Percentiles rank a stretch among this genome's conserved stretches.
These are phyloP conservation scores for Talaromyces borbonicus DNA, from an alignment of 495 filamentous ascomycete genomes.

Conservation along the genomic window DNA sequence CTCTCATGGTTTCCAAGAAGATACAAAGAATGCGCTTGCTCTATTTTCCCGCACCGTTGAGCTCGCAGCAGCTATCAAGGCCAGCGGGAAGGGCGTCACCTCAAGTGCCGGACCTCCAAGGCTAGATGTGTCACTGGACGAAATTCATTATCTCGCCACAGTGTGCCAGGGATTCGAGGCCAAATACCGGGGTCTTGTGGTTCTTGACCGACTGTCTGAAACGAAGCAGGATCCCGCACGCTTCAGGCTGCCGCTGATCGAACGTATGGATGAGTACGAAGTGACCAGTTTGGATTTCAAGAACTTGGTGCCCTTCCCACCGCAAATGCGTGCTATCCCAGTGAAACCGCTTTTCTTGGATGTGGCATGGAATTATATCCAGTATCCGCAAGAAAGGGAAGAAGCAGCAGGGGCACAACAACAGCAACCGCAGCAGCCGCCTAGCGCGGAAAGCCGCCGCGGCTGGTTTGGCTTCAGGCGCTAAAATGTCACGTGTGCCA, in stretches of 20 bases:
- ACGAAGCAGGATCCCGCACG: conserved; percentile 17
- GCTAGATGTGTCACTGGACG: conserved; percentile 47
- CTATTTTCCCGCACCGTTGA: conserved; percentile 62
- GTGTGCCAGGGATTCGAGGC: conserved; percentile 59
- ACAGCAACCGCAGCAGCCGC: too few species aligned
- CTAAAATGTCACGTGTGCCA: conserved; percentile 24
- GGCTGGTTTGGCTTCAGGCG: conserved; percentile 90
- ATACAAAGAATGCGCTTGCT: conserved; percentile 74
- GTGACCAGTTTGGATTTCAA: conserved; percentile 54
- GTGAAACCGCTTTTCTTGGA: conserved; percentile 96
- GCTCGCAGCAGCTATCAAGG: conserved; percentile 33
- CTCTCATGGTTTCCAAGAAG: conserved; percentile 66
- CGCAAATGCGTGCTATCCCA: conserved; percentile 68
- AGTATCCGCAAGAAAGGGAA: conserved; percentile 59
- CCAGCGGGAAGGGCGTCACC: conserved; percentile 22
- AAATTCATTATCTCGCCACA: conserved; percentile 45
- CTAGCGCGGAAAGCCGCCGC: conserved; percentile 55
- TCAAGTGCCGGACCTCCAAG: conserved; percentile 39
- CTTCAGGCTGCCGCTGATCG: conserved; percentile 47
- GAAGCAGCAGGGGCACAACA: conserved; percentile 42
- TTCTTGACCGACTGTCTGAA: conserved; percentile 51
- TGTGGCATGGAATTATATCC: conserved; percentile 96
- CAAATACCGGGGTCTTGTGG: conserved; percentile 72
- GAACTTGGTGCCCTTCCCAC: conserved; percentile 80
- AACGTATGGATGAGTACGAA: conserved; percentile 66